phyloP scores from a whole-genome alignment of 2,329 filamentous ascomycete genomes.

The Coniella lustricola region DNA sequence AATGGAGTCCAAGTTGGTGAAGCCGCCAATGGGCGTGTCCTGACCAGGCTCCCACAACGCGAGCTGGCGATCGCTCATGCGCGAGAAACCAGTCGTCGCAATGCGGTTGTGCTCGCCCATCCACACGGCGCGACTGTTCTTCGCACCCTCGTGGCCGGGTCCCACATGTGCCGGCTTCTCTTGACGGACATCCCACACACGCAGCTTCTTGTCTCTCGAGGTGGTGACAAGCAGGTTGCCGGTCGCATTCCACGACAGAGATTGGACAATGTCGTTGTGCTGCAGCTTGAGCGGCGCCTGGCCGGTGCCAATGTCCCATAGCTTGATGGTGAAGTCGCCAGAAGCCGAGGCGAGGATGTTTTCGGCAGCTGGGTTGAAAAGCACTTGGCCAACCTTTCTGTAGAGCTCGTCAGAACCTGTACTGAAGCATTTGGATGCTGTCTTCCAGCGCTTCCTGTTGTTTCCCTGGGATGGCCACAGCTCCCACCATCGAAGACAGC shows the following conservation, averaged over 20 bases:
- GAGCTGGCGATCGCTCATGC: slow-evolving; percentile 95
- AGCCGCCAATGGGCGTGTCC: slow-evolving; percentile 81
- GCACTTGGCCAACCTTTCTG: slow-evolving; percentile 94
- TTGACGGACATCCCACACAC: slow-evolving; percentile 95
- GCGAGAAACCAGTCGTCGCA: slow-evolving; percentile 93
- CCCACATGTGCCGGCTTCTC: slow-evolving; percentile 81
- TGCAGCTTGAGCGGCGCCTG: slow-evolving; percentile 69
- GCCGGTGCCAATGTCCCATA: slow-evolving; percentile 87
- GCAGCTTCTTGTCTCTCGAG: slow-evolving; percentile 94
- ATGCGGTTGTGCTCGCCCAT: slow-evolving; percentile 95
- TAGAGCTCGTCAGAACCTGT: slow-evolving; percentile 16
- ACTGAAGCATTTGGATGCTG: not conserved
- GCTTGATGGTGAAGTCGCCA: slow-evolving; percentile 88
- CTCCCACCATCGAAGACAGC: slow-evolving; percentile 11
- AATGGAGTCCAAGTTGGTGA: slow-evolving; percentile 86
- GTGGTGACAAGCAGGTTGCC: slow-evolving; percentile 85
- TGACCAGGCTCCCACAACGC: slow-evolving; percentile 90
- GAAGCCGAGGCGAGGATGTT: slow-evolving; percentile 93
- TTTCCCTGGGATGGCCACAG: no score
- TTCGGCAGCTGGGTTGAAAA: slow-evolving; percentile 95
- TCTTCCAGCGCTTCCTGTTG: not conserved
- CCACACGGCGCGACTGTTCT: slow-evolving; percentile 96
- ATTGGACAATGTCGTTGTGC: slow-evolving; percentile 89
- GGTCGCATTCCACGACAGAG: slow-evolving; percentile 88
- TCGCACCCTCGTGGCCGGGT: slow-evolving; percentile 81